Conservation (phyloP, 2,329 filamentous ascomycete genomes). For the Colletotrichum sp. region DNA sequence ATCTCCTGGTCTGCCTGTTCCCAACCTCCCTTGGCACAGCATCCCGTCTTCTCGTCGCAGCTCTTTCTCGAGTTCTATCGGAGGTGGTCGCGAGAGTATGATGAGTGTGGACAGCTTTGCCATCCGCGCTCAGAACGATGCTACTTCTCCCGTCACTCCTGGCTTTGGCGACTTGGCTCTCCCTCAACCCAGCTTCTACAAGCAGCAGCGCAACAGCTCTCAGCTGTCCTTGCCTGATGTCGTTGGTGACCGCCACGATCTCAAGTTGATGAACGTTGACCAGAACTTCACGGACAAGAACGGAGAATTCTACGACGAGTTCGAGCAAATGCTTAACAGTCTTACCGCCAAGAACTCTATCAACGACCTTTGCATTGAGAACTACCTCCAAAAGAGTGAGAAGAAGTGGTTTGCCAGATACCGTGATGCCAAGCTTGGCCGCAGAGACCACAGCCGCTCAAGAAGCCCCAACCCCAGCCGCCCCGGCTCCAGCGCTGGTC, state of each 20-base stretch:
- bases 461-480: conserved; percentile 30
- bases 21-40: conserved; percentile 12
- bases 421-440: conserved; percentile 62
- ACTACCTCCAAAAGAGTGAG: conserved; percentile 68
- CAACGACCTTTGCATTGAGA: conserved; percentile 66
- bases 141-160: neutral
- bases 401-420: conserved; percentile 70
- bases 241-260: conserved; percentile 65
- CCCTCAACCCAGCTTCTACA: conserved; percentile 20
- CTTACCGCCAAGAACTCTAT: conserved; percentile 62
- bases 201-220: conserved; percentile 44
- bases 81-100: conserved; percentile 17
- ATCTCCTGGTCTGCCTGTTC: conserved; percentile 13
- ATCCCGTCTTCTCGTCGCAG: conserved; percentile 18
- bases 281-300: conserved; percentile 71
- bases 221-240: conserved; percentile 61
- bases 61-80: conserved; percentile 18
- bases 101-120: conserved; percentile 30
- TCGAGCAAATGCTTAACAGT: conserved; percentile 60
- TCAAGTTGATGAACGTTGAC: conserved; percentile 68
- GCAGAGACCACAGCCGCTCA: conserved; percentile 38
- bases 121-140: conserved; percentile 23
- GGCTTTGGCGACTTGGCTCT: conserved; percentile 14
- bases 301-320: conserved; percentile 64
- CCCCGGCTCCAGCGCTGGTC: conserved; percentile 21